phyloP scores from a whole-genome alignment of 2,329 filamentous ascomycete genomes.

The Cytospora chrysosperma region DNA sequence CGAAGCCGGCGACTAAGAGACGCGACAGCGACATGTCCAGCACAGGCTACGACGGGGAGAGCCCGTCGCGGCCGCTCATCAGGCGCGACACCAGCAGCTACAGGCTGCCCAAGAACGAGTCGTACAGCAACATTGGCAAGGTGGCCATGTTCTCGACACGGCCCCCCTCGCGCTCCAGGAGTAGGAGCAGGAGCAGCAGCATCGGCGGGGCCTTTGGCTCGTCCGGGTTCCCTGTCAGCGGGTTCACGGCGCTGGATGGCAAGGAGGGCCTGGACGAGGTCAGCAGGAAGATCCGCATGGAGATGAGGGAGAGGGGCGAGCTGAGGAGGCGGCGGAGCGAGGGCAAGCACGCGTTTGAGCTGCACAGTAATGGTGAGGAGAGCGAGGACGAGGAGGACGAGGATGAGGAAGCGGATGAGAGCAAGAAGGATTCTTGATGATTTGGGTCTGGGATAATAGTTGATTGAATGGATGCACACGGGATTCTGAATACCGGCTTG shows the following conservation, averaged over 20 bases:
- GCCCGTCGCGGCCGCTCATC: conserved; percentile 33
- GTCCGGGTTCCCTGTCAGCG: conserved; percentile 63
- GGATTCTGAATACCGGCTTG: neutral
- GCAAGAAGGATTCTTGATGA: conserved; percentile 39
- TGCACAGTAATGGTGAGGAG: conserved; percentile 37
- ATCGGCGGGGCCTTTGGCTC: conserved; percentile 62
- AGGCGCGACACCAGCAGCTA: conserved; percentile 55
- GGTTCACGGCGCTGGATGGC: conserved; percentile 66
- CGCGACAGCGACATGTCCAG: conserved; percentile 52
- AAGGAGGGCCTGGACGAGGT: conserved; percentile 78
- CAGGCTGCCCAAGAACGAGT: conserved; percentile 78
- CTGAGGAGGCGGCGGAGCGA: conserved; percentile 54
- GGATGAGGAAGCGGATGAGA: conserved; percentile 31
- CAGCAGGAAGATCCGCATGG: conserved; percentile 76
- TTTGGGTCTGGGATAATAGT: neutral
- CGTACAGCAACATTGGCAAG: conserved; percentile 83
- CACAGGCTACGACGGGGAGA: conserved; percentile 36
- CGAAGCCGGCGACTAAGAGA: conserved; percentile 31
- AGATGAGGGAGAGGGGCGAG: conserved; percentile 77
- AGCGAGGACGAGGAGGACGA: conserved; percentile 46
- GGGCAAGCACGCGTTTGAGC: conserved; percentile 37
- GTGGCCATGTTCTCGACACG: conserved; percentile 89
- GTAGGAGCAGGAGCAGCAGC: conserved; percentile 69
- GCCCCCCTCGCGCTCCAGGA: conserved; percentile 76
- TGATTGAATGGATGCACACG: neutral